Conservation (phyloP, 208 protist species). For the Trypanosoma congolense region DNA sequence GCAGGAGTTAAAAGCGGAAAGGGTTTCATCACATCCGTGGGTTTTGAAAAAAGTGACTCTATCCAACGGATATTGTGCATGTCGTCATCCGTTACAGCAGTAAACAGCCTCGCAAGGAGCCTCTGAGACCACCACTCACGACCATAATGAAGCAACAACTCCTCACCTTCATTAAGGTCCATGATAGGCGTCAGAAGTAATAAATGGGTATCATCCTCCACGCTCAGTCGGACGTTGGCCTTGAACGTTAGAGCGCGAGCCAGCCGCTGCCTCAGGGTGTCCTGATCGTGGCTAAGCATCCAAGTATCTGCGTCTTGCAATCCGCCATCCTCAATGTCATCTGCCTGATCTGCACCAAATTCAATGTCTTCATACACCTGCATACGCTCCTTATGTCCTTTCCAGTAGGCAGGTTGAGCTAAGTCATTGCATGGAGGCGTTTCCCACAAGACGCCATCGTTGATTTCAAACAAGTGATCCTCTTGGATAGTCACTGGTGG, state of each 20-base stretch:
- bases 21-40: constrained; percentile 37
- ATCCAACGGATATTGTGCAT: constrained; percentile 62
- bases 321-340: constrained; percentile 17
- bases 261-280: constrained; percentile 25
- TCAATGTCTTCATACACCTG: constrained; percentile 53
- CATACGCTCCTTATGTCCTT: constrained; percentile 55
- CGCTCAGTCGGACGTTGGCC: constrained; percentile 55
- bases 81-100: constrained; percentile 35
- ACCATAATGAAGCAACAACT: constrained; percentile 82
- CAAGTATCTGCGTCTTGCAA: too few species aligned
- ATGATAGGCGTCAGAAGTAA: constrained; percentile 58
- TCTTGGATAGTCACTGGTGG: constrained; percentile 52
- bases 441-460: constrained; percentile 70
- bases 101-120: constrained; percentile 55
- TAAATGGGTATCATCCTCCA: constrained; percentile 45
- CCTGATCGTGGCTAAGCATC: too few species aligned
- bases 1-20: constrained; percentile 54
- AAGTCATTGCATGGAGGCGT: constrained; percentile 67
- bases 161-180: constrained; percentile 59
- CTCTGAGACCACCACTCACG: constrained; percentile 83
- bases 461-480: constrained; percentile 78
- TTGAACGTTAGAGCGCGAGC: constrained; percentile 54
- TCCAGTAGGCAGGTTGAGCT: constrained; percentile 57
- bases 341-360: constrained; percentile 24
- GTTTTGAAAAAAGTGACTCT: constrained; percentile 47